Evolutionary conservation across 352 stramenopile species (phyloP).

Genomic region (Phytophthora ramorum): DNA sequence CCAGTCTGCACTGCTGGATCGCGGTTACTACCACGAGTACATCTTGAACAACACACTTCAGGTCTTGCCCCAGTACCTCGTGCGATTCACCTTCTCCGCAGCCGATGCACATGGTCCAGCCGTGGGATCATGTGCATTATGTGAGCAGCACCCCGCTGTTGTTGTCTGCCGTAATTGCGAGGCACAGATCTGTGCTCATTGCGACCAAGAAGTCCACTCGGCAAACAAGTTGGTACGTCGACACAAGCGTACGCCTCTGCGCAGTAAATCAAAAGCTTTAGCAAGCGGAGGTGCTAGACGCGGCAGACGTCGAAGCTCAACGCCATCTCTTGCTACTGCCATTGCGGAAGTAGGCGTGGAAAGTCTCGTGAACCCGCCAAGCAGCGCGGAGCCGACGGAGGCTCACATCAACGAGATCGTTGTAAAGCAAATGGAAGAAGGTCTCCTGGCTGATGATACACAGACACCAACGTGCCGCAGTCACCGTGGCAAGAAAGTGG

Average conservation of each 20-base stretch:
- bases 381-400: constrained; percentile 19
- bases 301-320: constrained; percentile 51
- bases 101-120: constrained; percentile 35
- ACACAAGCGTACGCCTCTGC: constrained; percentile 62
- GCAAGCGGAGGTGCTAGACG: constrained; percentile 24
- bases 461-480: constrained; percentile 43
- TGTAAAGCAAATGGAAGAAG: constrained; percentile 57
- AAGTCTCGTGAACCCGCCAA: constrained; percentile 4
- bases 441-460: constrained; percentile 30
- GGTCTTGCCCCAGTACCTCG: constrained; percentile 76
- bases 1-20: constrained; percentile 34
- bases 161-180: constrained; percentile 72
- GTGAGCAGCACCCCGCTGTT: constrained; percentile 58
- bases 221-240: constrained; percentile 84
- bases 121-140: constrained; percentile 58
- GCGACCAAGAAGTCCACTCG: constrained; percentile 77
- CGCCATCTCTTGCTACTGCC: constrained; percentile 24
- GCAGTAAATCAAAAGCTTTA: constrained; percentile 26
- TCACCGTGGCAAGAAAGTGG: constrained; percentile 66
- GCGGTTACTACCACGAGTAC: constrained; percentile 77
- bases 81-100: constrained; percentile 62
- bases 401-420: constrained; percentile 45
- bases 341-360: constrained; percentile 23
- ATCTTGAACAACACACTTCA: constrained; percentile 68
- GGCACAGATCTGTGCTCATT: constrained; percentile 66